Base-by-base conservation (phyloP, 257 asterid species). In the Lycium barbarum region DNA sequence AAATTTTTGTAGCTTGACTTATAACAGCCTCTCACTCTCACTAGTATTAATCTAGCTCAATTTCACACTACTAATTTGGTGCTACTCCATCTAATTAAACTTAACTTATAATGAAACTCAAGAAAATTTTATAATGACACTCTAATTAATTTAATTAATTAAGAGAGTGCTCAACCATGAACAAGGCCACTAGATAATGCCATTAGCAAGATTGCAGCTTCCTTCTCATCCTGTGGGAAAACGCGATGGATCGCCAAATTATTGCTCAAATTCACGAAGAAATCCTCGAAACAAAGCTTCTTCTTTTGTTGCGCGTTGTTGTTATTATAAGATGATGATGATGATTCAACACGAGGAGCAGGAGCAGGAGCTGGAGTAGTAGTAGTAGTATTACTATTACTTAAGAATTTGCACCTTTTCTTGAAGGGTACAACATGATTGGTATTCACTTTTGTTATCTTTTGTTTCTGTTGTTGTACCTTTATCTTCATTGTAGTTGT, bases 131-230 rank as follows among this genome's bases (percentile, higher is more conserved):
- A 7, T 36, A 7, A 57, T 33, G 49, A 15, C 49, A 51, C 78
- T 68, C 26, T 67, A 22, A 67, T 67, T 33, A 26, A 26, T 18
- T 26, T 3, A 13, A 7, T 5, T 55, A 14, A 55, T 18, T 59
- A 35, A 68, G 11, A 33, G 33, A 12, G 0, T 45, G 9, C 13
- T 80, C 26, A 94, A 47, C 97, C 95, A 84, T 94, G 97, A 86
- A 96, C 90, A 26, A 92, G 90, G 73, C 96, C 97, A 26, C 96
- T 92, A 86, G 99, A 96, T 81, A 96, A 84, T 79, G 99, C 98
- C 99, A 96, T 96, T 6, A 96, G 92, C 78, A 96, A 87, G 81
- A 96, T 94, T 0, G 99, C 99, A 15, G 99, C 99, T 85, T 96
- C 98, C 91, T 92, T 96, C 88, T 94, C 99, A 49, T 96, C 99